These are phyloP conservation scores for Mycena floridula DNA, from an alignment of 768 basidiomycete species.

Conservation along the genomic window DNA sequence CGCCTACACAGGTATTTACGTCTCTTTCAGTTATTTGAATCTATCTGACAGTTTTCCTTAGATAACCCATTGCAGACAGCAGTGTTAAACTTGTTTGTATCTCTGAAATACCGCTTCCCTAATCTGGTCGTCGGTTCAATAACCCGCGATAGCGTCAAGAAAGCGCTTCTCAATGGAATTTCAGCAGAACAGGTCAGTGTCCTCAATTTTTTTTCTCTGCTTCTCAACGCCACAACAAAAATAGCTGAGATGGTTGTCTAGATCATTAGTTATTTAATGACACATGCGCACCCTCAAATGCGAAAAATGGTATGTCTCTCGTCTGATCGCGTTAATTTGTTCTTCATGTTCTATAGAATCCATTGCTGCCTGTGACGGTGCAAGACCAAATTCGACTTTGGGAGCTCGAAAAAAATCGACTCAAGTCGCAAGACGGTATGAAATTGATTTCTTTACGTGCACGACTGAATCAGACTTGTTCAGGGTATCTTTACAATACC, in stretches of 20 bases:
- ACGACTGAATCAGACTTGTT: conserved; percentile 4
- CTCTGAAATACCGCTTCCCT: conserved; percentile 89
- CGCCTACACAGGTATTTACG: conserved; percentile 81
- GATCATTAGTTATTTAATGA: conserved; percentile 93
- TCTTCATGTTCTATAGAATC: conserved; percentile 50
- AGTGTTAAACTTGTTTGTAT: conserved; percentile 89
- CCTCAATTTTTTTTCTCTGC: conserved; percentile 12
- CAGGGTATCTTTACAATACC: conserved; percentile 84
- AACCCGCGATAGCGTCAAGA: conserved; percentile 92
- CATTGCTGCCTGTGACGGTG: conserved; percentile 91
- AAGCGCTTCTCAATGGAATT: conserved; percentile 91
- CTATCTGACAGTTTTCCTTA: conserved; percentile 26
- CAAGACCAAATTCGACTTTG: conserved; percentile 97
- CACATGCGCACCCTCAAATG: conserved; percentile 98
- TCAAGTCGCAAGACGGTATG: conserved; percentile 83
- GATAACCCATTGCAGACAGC: conserved; percentile 96
- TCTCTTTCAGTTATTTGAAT: conserved; percentile 16
- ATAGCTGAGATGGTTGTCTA: conserved; percentile 35
- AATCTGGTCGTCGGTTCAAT: conserved; percentile 96
- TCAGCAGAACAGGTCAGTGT: conserved; percentile 84
- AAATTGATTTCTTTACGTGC: conserved; percentile 1
- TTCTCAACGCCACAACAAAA: conserved; percentile 7
- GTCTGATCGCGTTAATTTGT: background rate
- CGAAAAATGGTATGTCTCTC: conserved; percentile 78
- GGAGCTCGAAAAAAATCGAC: conserved; percentile 92